A percentile compares a stretch with the other conserved stretches of the same genome.
These are phyloP conservation scores for Didymella keratinophila DNA, from an alignment of 2,329 filamentous ascomycete species.

Conservation along the genomic window DNA sequence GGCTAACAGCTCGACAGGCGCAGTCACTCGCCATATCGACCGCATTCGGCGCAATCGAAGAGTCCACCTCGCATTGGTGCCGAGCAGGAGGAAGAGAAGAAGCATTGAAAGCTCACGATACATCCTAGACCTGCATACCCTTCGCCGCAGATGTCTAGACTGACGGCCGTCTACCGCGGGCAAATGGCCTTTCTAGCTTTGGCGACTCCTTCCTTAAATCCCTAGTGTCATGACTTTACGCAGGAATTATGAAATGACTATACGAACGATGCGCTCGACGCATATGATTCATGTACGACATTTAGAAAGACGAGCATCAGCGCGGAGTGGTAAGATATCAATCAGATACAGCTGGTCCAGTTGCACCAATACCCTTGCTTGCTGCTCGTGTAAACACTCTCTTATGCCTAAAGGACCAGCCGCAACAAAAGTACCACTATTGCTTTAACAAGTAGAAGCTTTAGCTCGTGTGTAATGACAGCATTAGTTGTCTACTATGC, in stretches of 20 bases:
- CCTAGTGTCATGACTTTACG: not conserved
- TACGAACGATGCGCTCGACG: not conserved
- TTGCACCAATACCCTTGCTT: not conserved
- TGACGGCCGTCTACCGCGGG: not conserved
- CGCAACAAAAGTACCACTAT: not conserved
- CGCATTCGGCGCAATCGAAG: conserved; percentile 42
- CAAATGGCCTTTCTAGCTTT: not conserved
- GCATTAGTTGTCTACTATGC: not conserved
- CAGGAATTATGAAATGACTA: conserved; percentile 3
- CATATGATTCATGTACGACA: conserved; percentile 6
- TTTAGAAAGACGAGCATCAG: conserved; percentile 9
- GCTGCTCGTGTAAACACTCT: not conserved
- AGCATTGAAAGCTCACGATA: conserved; percentile 2
- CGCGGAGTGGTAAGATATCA: conserved; percentile 3
- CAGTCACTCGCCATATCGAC: conserved; percentile 47
- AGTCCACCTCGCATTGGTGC: conserved; percentile 51
- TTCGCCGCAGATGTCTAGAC: not conserved
- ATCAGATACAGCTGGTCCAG: not conserved
- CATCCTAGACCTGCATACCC: not conserved
- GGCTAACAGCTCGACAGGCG: conserved; percentile 31
- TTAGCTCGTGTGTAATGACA: not conserved
- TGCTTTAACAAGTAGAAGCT: not conserved
- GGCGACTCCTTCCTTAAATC: too few species aligned
- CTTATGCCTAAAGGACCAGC: not conserved
- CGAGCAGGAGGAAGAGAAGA: conserved; percentile 31